These are phyloP conservation scores for Irpex rosettiformis DNA, from an alignment of 1,284 basidiomycete genomes.

Conservation along the genomic window DNA sequence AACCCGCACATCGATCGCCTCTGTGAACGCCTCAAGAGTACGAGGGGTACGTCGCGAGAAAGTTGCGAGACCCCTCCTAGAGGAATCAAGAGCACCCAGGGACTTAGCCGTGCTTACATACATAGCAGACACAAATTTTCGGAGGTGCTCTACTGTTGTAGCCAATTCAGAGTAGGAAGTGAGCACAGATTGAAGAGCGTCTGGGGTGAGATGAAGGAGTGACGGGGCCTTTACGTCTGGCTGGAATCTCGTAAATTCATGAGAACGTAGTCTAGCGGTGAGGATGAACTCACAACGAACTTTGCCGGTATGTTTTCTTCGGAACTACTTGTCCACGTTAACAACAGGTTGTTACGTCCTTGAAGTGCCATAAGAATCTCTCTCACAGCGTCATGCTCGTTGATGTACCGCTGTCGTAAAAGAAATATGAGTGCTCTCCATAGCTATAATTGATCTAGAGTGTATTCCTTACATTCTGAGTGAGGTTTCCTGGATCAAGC, in stretches of 20 bases:
- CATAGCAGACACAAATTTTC: constrained; percentile 51
- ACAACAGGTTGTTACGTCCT: constrained; percentile 59
- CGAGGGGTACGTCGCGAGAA: constrained; percentile 36
- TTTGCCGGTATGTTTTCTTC: constrained; percentile 19
- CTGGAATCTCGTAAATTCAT: constrained; percentile 29
- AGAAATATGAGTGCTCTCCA: not conserved
- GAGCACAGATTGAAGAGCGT: constrained; percentile 62
- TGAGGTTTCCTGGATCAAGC: not conserved
- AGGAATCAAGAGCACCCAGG: constrained; percentile 9
- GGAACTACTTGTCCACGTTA: constrained; percentile 40
- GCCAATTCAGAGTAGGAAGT: constrained; percentile 50
- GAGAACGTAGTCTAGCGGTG: not conserved
- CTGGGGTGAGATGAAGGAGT: constrained; percentile 60
- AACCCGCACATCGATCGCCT: constrained; percentile 63
- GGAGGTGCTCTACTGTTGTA: constrained; percentile 56
- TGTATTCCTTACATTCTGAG: not conserved
- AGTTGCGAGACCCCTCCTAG: constrained; percentile 3
- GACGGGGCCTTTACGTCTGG: constrained; percentile 50
- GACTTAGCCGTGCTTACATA: constrained; percentile 21
- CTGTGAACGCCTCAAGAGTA: constrained; percentile 79
- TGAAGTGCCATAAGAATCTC: constrained; percentile 73
- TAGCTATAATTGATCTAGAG: not conserved
- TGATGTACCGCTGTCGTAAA: constrained; percentile 52
- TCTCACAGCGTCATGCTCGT: constrained; percentile 70
- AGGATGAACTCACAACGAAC: constrained; percentile 25